phyloP scores from a whole-genome alignment of 2,329 filamentous ascomycete genomes.

The Diaporthe eres region DNA sequence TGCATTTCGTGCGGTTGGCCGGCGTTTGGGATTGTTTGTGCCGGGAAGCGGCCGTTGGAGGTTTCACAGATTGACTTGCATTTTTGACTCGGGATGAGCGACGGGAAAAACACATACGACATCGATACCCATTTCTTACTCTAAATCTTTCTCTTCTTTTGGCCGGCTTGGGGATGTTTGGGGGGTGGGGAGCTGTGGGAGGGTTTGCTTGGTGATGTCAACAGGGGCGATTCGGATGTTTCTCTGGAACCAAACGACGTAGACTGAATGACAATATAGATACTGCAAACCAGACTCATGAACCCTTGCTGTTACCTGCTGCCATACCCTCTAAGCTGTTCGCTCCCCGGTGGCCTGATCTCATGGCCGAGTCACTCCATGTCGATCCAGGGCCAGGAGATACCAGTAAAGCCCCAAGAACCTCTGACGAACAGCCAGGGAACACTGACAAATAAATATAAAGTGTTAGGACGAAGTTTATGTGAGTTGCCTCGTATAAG shows the following conservation, averaged over 20 bases:
- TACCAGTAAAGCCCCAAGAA: too few relatives aligned
- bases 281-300: not conserved
- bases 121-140: slow-evolving; percentile 27
- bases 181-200: too few relatives aligned
- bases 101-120: not conserved
- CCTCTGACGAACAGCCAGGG: too few relatives aligned
- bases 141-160: not conserved
- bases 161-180: not conserved
- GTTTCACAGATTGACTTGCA: slow-evolving; percentile 11
- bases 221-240: too few relatives aligned
- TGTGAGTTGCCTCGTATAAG: too few relatives aligned
- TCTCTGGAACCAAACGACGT: not conserved
- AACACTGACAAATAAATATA: too few relatives aligned
- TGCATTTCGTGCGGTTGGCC: not conserved
- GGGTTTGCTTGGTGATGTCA: too few relatives aligned
- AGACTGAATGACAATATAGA: not conserved
- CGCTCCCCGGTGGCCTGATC: not conserved
- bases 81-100: not conserved
- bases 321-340: not conserved
- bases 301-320: not conserved
- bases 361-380: not conserved
- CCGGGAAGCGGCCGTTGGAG: not conserved
- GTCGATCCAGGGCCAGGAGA: too few relatives aligned
- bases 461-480: too few relatives aligned
- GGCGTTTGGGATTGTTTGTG: slow-evolving; percentile 17